Percentiles rank a stretch among this genome's conserved stretches.
Evolutionary conservation across 78 protist genomes (phyloP).

Genomic region (Dictyostelium firmibasis): DNA sequence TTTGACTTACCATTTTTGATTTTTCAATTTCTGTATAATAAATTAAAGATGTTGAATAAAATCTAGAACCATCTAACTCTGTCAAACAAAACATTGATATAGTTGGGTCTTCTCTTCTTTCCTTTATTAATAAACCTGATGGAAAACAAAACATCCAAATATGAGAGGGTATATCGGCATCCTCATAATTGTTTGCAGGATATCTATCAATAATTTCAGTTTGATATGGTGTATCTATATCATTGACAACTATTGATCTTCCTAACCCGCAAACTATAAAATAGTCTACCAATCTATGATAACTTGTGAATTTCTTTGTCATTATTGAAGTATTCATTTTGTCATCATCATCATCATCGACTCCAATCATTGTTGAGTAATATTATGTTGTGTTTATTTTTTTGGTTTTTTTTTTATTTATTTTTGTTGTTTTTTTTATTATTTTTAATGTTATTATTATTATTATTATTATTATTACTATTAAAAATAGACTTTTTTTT

Average conservation of each 20-base stretch:
- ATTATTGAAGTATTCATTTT: neutral
- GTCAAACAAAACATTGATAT: constrained; percentile 74
- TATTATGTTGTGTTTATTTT: neutral
- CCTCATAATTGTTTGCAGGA: constrained; percentile 19
- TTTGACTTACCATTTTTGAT: constrained; percentile 31
- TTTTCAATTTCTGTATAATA: constrained; percentile 54
- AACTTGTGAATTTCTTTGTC: constrained; percentile 1
- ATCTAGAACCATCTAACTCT: constrained; percentile 62
- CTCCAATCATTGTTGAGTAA: neutral
- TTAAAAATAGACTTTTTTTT: neutral
- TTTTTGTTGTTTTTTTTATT: neutral
- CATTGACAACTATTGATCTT: constrained; percentile 45
- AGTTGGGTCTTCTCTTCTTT: constrained; percentile 16
- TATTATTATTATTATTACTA: too few species aligned
- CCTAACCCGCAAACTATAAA: constrained; percentile 66
- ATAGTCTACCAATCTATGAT: constrained; percentile 52
- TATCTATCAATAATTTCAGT: constrained; percentile 54
- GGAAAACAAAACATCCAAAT: constrained; percentile 84
- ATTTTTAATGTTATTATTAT: neutral
- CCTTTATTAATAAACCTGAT: constrained; percentile 33
- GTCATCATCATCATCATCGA: neutral
- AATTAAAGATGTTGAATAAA: constrained; percentile 46
- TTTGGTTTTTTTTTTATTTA: neutral
- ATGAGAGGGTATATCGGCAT: constrained; percentile 53
- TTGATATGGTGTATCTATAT: constrained; percentile 42